Base-by-base conservation (phyloP, 768 basidiomycete genomes). In the Suillus subaureus region DNA sequence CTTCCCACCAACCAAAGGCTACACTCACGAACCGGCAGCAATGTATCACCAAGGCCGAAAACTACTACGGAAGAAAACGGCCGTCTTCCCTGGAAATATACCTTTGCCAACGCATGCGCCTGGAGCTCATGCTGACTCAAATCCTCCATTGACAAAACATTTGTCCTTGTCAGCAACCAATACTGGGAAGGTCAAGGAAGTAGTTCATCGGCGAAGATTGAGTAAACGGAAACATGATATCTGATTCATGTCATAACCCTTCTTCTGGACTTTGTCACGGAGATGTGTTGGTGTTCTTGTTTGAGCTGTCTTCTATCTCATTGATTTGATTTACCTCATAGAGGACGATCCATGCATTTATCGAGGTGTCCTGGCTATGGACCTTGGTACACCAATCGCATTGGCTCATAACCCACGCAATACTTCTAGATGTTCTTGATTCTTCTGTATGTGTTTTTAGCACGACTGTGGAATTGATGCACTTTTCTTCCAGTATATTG, bases 181-280 rank as follows among this genome's bases (percentile, higher is more conserved):
- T 51, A 60, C 18, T 40, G 67, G 69, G 60, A 66, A 66, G 61
- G 66, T 58, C 49, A 74, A 71, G 64, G 72, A 75, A 67, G 70
- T 61, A 68, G 61, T 62, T 51, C 75, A 69, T 66, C 72, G 75
- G 62, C 77, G 75, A 72, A 77, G 55, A 67, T 65, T 77, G 67
- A 77, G 75, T 69, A 77, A 77, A 70, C 77, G 75, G 70, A 77
- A 71, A 68, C 61, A 61, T 65, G 69, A 74, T 69, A 63, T 61
- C 61, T 66, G 31, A 75, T 67, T 70, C 64, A 16, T 61, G 58
- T 63, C 52, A 49, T 60, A 62, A 57, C 62, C 26, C 31, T 39
- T 26, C 54, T 68, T 58, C 63, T 61, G 60, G 58, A 61, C 43
- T 54, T 64, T 57, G 23, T 13, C 40, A 60, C 2, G 70, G 73